These are phyloP conservation scores for Penicillium roqueforti DNA, from an alignment of 495 filamentous ascomycete species.

Conservation along the genomic window DNA sequence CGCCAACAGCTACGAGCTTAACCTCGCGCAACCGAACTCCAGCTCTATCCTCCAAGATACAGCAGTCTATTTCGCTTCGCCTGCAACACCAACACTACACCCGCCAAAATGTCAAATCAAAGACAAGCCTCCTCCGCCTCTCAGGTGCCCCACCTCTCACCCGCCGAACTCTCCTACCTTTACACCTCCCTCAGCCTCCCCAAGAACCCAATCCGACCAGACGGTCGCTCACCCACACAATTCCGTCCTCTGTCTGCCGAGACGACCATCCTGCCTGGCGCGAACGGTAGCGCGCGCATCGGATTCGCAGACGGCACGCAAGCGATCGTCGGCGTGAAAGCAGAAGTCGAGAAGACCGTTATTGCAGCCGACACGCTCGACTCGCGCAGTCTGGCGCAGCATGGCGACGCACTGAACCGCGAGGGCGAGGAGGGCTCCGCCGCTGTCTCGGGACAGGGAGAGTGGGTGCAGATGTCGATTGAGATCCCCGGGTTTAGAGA, in stretches of 20 bases:
- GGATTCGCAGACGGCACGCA: conserved; percentile 95
- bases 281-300: conserved; percentile 88
- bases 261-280: conserved; percentile 77
- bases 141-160: conserved; percentile 67
- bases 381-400: conserved; percentile 24
- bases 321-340: conserved; percentile 91
- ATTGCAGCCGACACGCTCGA: conserved; percentile 32
- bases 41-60: background rate
- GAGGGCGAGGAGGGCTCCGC: conserved; percentile 29
- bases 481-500: conserved; percentile 85
- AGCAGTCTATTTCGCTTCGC: background rate
- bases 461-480: conserved; percentile 78
- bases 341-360: conserved; percentile 73
- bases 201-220: conserved; percentile 79
- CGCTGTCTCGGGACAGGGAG: conserved; percentile 39
- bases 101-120: conserved; percentile 34
- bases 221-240: conserved; percentile 74
- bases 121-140: conserved; percentile 45
- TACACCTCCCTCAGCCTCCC: conserved; percentile 76
- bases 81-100: background rate
- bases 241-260: conserved; percentile 91
- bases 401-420: conserved; percentile 23
- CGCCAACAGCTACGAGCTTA: background rate
- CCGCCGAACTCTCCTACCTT: conserved; percentile 93
- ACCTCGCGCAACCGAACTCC: background rate